Evolutionary conservation across 2,329 filamentous ascomycete species (phyloP), one percentile per base, ranked within the genome.

Genomic region (Lomentospora prolificans): DNA sequence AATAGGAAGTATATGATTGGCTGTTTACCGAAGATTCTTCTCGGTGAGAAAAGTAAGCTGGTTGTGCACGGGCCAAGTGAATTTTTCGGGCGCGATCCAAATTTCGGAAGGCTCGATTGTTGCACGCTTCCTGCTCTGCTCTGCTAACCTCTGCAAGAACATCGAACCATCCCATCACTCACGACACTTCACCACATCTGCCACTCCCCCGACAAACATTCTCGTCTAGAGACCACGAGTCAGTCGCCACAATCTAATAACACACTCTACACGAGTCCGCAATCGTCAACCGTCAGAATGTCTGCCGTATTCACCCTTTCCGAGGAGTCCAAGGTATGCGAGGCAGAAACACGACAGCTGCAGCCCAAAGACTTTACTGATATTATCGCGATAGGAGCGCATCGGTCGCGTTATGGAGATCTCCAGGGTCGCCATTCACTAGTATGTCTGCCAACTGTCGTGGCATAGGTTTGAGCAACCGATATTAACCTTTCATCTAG

Each of bases 351-450:
- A 17, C 53, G 39, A 36, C 17, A 50, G 27, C 33, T 24, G n/a
- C 17, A n/a, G 24, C 14, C 17, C 44, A 33, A 17, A 46, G 36
- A 50, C 56, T 57, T 17, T 58, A 36, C 51, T 60, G 36, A 54
- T 30, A 22, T 44, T 58, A 39, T 36, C 5, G 19, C 25, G 54
- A 62, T 65, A 96, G 92, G 94, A 99, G 86, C 90, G 94, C 79
- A 96, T 99, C 74, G 86, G 89, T 67, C 92, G 91, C 79, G 81
- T 97, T 76, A 94, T 99, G 71, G 94, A 97, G 73, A 77, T 96
- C 70, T 94, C 90, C 60, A 85, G 91, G 67, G 86, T 96, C 66
- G 90, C 89, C 58, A 87, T 99, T 68, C 94, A 99, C 77, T 99
- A 97, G 90, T 95, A 82, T 62, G 87, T 69, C 27, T 36, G 52